Evolutionary conservation across 805 yeast species (phyloP).

Genomic region (Saturnispora ahearnii): DNA sequence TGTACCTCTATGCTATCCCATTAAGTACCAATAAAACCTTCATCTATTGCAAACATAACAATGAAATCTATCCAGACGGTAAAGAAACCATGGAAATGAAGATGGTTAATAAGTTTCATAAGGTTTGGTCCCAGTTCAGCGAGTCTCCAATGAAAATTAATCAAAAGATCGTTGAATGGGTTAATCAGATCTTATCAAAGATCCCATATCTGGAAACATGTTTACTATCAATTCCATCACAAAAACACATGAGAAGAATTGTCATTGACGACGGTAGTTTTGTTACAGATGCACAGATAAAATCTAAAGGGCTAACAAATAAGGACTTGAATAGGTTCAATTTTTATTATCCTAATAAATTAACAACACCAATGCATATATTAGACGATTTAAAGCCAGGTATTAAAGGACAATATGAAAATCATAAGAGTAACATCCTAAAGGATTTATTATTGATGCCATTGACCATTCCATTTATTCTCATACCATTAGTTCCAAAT

Average conservation of each 20-base stretch:
- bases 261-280: slow-evolving; percentile 9
- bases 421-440: slow-evolving; percentile 49
- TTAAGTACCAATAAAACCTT: slow-evolving; percentile 53
- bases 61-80: slow-evolving; percentile 27
- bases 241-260: slow-evolving; percentile 45
- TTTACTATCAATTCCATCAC: slow-evolving; percentile 67
- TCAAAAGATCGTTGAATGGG: slow-evolving; percentile 44
- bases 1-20: slow-evolving; percentile 65
- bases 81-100: slow-evolving; percentile 30
- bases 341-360: slow-evolving; percentile 41
- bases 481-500: slow-evolving; percentile 83
- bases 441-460: slow-evolving; percentile 58
- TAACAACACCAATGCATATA: slow-evolving; percentile 26
- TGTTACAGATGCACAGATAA: slow-evolving; percentile 8
- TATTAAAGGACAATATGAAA: slow-evolving; percentile 35
- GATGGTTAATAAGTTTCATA: slow-evolving; percentile 39
- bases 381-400: slow-evolving; percentile 33
- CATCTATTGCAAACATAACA: slow-evolving; percentile 57
- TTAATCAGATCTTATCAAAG: slow-evolving; percentile 45
- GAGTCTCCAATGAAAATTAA: slow-evolving; percentile 49
- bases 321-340: slow-evolving; percentile 32
- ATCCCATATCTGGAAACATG: slow-evolving; percentile 78
- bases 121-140: slow-evolving; percentile 55
- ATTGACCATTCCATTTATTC: slow-evolving; percentile 66
- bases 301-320: slow-evolving; percentile 11